phyloP scores from a whole-genome alignment of 352 stramenopile species.

The Phytophthora brassicae region DNA sequence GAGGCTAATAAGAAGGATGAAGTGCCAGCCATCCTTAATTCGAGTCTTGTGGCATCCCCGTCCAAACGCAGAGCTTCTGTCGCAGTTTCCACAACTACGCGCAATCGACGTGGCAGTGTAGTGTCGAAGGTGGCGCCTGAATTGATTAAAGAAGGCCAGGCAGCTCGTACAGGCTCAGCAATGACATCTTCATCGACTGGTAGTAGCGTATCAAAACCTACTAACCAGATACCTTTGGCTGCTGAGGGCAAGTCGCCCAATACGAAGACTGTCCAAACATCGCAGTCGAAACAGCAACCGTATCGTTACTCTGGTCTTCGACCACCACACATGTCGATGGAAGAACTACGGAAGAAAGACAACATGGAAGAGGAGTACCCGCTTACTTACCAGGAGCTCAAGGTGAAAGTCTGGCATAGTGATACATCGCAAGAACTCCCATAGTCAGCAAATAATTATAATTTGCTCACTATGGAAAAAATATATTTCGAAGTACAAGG shows the following conservation, averaged over 20 bases:
- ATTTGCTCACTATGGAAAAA: slow-evolving; percentile 38
- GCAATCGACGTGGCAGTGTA: slow-evolving; percentile 19
- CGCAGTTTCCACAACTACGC: background rate
- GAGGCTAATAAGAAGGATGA: slow-evolving; percentile 45
- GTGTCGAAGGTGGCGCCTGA: slow-evolving; percentile 2
- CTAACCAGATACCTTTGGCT: slow-evolving; percentile 4
- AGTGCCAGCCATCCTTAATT: background rate
- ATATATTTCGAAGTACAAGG: no score
- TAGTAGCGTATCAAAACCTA: slow-evolving; percentile 5
- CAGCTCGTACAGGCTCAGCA: slow-evolving; percentile 11
- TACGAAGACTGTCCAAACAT: slow-evolving; percentile 35
- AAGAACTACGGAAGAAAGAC: slow-evolving; percentile 84
- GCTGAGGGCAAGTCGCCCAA: slow-evolving; percentile 27
- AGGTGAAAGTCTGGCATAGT: slow-evolving; percentile 77
- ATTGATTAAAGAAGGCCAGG: slow-evolving; percentile 1
- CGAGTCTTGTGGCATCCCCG: slow-evolving; percentile 6
- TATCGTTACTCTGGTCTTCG: slow-evolving; percentile 70
- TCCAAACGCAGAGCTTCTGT: slow-evolving; percentile 25
- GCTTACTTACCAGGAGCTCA: slow-evolving; percentile 86
- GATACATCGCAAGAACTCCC: slow-evolving; percentile 32
- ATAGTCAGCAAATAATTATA: slow-evolving; percentile 19
- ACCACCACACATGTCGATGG: slow-evolving; percentile 68
- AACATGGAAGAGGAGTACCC: slow-evolving; percentile 86
- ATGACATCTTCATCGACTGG: background rate
- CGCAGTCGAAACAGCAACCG: slow-evolving; percentile 66